These are phyloP conservation scores for Penicillium sp. DNA, from an alignment of 2,329 filamentous ascomycete species.

Conservation along the genomic window DNA sequence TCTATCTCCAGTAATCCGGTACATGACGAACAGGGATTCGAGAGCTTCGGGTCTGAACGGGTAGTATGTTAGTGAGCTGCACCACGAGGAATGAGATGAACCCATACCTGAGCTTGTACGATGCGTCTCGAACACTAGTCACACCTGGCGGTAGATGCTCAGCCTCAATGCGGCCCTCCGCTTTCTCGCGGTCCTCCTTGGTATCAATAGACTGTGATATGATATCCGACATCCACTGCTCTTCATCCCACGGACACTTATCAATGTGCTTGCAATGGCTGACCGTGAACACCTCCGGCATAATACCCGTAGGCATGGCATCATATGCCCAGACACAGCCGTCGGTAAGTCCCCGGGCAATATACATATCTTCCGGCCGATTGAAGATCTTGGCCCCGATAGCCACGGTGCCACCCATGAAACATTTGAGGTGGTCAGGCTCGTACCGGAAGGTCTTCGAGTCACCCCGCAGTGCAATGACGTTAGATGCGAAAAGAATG, in stretches of 20 bases:
- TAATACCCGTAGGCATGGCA: slow-evolving; percentile 56
- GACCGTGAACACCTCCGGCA: slow-evolving; percentile 59
- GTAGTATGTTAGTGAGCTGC: not conserved
- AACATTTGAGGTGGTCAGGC: slow-evolving; percentile 60
- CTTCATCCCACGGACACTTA: slow-evolving; percentile 55
- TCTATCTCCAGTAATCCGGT: slow-evolving; percentile 57
- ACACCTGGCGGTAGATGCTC: slow-evolving; percentile 30
- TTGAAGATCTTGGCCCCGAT: slow-evolving; percentile 59
- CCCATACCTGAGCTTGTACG: slow-evolving; percentile 34
- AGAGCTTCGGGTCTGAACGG: slow-evolving; percentile 54
- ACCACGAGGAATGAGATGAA: not conserved
- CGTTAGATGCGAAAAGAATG: slow-evolving; percentile 42
- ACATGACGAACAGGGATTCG: slow-evolving; percentile 61
- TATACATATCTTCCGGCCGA: slow-evolving; percentile 52
- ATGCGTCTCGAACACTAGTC: slow-evolving; percentile 24
- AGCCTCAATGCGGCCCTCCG: slow-evolving; percentile 19
- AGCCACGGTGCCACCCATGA: slow-evolving; percentile 61
- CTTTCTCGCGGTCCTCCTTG: slow-evolving; percentile 17
- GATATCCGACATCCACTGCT: slow-evolving; percentile 35
- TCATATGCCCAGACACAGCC: slow-evolving; percentile 63
- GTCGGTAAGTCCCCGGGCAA: slow-evolving; percentile 57
- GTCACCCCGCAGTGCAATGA: slow-evolving; percentile 18
- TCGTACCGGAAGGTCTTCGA: slow-evolving; percentile 32
- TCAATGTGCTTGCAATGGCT: slow-evolving; percentile 47
- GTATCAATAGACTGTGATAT: slow-evolving; percentile 19